A percentile compares a stretch with the other conserved stretches of the same genome.
phyloP scores from a whole-genome alignment of 306 rosid species.

The Coriaria nepalensis region DNA sequence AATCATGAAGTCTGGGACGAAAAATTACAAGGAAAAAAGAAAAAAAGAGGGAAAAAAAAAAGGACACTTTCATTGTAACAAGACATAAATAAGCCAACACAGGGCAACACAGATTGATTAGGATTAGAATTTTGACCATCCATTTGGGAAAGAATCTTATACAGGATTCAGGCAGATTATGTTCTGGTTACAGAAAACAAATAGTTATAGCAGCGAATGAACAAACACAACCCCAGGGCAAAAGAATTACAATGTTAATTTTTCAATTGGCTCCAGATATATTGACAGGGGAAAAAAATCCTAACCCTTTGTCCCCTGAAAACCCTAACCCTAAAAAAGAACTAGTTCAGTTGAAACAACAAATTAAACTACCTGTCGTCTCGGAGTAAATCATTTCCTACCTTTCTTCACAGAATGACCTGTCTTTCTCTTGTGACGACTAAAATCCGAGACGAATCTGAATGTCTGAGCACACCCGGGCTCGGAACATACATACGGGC shows the following conservation, averaged over 20 bases:
- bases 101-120: too few species aligned
- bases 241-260: conserved; percentile 39
- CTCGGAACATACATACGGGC: conserved; percentile 83
- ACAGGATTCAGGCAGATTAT: too few species aligned
- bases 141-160: too few species aligned
- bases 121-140: too few species aligned
- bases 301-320: conserved; percentile 30
- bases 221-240: conserved; percentile 20
- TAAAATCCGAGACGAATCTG: conserved; percentile 94
- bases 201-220: conserved; percentile 4
- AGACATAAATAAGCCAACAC: too few species aligned
- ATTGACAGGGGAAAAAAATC: conserved; percentile 29
- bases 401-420: conserved; percentile 76
- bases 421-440: conserved; percentile 98
- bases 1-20: too few species aligned
- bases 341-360: conserved; percentile 33
- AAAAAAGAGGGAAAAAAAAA: too few species aligned
- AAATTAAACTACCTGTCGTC: conserved; percentile 24
- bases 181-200: conserved; percentile 5
- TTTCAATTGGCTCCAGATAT: conserved; percentile 3
- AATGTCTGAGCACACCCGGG: conserved; percentile 88
- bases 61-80: too few species aligned
- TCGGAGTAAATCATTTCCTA: conserved; percentile 25
- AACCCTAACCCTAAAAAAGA: conserved; percentile 43
- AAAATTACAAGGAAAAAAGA: too few species aligned